These are phyloP conservation scores for Akanthomyces dipterigenus DNA, from an alignment of 2,329 filamentous ascomycete species.

Conservation along the genomic window DNA sequence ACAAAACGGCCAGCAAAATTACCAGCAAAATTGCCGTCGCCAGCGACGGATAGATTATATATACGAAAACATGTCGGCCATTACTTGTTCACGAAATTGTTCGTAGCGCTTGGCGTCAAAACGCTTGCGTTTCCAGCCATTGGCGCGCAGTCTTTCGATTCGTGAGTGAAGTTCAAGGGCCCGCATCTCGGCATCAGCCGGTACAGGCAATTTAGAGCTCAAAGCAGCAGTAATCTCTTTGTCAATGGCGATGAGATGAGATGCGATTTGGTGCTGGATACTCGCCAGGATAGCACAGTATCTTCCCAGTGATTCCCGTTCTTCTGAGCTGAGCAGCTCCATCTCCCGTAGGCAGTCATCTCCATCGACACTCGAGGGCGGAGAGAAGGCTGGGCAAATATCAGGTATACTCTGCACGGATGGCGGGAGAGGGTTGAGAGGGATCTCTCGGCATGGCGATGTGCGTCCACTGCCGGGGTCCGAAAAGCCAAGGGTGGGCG, in stretches of 20 bases:
- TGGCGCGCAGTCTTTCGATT: constrained; percentile 48
- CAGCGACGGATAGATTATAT: background rate
- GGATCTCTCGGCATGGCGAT: constrained; percentile 7
- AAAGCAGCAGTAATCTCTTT: constrained; percentile 27
- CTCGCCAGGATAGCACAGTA: constrained; percentile 41
- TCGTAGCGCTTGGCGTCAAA: constrained; percentile 50
- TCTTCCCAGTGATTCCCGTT: constrained; percentile 39
- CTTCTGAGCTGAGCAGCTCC: constrained; percentile 26
- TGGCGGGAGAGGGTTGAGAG: background rate
- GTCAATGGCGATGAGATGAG: constrained; percentile 42
- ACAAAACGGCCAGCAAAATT: background rate
- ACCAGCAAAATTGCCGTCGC: background rate
- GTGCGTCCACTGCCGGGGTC: constrained; percentile 21
- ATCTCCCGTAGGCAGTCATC: background rate
- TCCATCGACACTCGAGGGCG: constrained; percentile 1
- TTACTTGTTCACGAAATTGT: constrained; percentile 41
- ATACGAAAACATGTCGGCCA: constrained; percentile 39
- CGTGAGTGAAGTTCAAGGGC: constrained; percentile 39
- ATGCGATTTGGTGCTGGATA: constrained; percentile 41
- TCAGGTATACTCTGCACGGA: constrained; percentile 9
- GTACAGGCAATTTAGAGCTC: constrained; percentile 16
- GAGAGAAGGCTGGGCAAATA: background rate
- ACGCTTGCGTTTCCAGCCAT: constrained; percentile 48
- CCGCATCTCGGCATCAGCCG: constrained; percentile 28
- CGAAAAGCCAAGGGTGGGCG: constrained; percentile 52